A percentile compares a stretch with the other conserved stretches of the same genome.
phyloP scores from a whole-genome alignment of 2,329 filamentous ascomycete genomes.

The Penicillium sp. region DNA sequence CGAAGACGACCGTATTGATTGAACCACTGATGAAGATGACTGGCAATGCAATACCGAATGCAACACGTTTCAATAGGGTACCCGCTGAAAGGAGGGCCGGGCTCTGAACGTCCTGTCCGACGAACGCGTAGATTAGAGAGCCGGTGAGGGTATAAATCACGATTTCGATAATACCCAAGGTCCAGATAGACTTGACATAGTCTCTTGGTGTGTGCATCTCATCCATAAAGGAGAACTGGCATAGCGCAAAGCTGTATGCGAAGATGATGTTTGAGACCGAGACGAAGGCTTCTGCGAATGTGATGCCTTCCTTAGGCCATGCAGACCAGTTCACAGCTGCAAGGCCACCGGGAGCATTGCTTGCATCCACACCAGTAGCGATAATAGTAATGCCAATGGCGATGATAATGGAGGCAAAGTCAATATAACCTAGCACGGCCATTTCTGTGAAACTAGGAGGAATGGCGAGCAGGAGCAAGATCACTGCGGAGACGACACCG shows the following conservation, averaged over 20 bases:
- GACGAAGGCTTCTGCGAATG: neutral
- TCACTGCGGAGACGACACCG: neutral
- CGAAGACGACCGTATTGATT: neutral
- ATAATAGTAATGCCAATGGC: neutral
- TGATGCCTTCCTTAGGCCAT: neutral
- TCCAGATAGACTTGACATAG: slow-evolving; percentile 1
- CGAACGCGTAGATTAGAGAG: neutral
- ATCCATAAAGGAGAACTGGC: slow-evolving; percentile 3
- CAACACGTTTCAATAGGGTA: neutral
- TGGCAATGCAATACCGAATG: neutral
- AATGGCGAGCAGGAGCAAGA: neutral
- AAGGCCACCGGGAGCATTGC: neutral
- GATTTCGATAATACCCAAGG: slow-evolving; percentile 2
- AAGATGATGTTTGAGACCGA: neutral
- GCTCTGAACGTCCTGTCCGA: neutral
- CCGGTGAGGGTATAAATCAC: slow-evolving; percentile 1
- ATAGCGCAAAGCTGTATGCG: neutral
- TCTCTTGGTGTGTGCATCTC: slow-evolving; percentile 1
- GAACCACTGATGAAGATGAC: slow-evolving; percentile 1
- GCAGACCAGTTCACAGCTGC: neutral
- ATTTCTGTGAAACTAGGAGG: slow-evolving; percentile 2
- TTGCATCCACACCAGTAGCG: neutral
- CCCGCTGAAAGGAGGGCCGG: slow-evolving; percentile 1
- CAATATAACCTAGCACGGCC: neutral
- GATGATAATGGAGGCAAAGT: neutral